Base-by-base conservation (phyloP, 2,329 filamentous ascomycete species). In the Cladophialophora psammophila region DNA sequence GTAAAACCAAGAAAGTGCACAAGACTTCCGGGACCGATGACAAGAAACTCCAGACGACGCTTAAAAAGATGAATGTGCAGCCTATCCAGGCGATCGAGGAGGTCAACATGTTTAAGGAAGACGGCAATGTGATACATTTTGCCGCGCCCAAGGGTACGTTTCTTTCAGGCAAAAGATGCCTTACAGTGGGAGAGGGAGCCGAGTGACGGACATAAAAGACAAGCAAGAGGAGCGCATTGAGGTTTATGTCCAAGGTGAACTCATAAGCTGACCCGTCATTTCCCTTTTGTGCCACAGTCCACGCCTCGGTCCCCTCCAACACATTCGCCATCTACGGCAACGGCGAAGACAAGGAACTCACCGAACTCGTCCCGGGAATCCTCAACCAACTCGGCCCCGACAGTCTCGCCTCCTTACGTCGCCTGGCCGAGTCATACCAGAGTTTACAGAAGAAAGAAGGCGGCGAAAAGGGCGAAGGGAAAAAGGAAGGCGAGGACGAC, bases 31-130 rank as follows among this genome's bases (percentile, higher is more conserved):
- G 91, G 80, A 93, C 92, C 82, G 95, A 99, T 81, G 95, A 99
- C 90, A 98, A 97, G 92, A 99, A 99, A 90, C 92, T 99, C 73
- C 95, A 99, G 86, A 89, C 90, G 71, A 86, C 93, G 71, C 88
- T 99, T 75, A 99, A 99, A 92, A 99, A 99, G 91, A 90, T 99
- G 82, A 98, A 98, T 85, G 94, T 96, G 68, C 95, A 99, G 89
- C 95, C 95, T 78, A 98, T 99, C 84, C 94, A 96, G 87, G 93
- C 92, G 74, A 99, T 99, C 78, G 95, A 99, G 90, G 95, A 99
- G 87, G 95, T 99, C 82, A 99, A 99, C 91, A 99, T 99, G 95
- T 99, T 99, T 91, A 99, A 99, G 91, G 91, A 92, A 80, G 95
- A 99, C 81, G 95, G 95, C 83, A 99, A 99, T 83, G 95, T 99